Base-by-base conservation (phyloP, 2,329 filamentous ascomycete species). In the Neonectria coccinea region DNA sequence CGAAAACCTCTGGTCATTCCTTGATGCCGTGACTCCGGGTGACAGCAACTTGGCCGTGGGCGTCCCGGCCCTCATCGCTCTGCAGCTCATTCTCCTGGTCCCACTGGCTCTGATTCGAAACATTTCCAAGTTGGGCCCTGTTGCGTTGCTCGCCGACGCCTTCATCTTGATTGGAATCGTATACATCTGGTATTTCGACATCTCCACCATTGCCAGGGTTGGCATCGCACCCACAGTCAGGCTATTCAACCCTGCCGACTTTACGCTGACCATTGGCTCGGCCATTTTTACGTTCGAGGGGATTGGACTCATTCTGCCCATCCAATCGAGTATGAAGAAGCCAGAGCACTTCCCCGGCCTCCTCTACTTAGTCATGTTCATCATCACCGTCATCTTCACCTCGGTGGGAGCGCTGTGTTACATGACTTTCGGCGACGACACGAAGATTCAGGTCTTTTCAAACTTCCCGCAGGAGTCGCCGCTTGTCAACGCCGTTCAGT, bases 221-320 rank as follows among this genome's bases (percentile, higher is more conserved):
- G 90, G 90, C 58, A 81, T 90, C 57, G 84, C 88, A 66, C 80
- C 84, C 1, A 86, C 84, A 0, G 88, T 93, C n/a, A 80, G 83
- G 55, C 81, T 91, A 14, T 92, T 93, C 83, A 93, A 93, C 76
- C 88, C 91, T 0, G 80, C 83, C 27, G 83, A 86, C 60, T 93
- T 90, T 75, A 90, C 91, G 0, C 81, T 93, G 58, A 93, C 90
- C 27, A 85, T 93, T 52, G 91, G 91, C 56, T 88, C 89, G 2
- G 88, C 90, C 41, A 92, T 93, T 73, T 93, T 93, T 79, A 92
- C 91, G 0, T 93, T 92, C 70, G 91, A 93, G 75, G 91, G 91
- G 52, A 93, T 93, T 51, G 91, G 91, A 1, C 86, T 93, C 25
- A 92, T 93, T 67, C 81, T 93, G 9, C 91, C 91, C 0, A 93